Evolutionary conservation across 179 eudicot genomes (phyloP).

Genomic region (Beta corolliflora): DNA sequence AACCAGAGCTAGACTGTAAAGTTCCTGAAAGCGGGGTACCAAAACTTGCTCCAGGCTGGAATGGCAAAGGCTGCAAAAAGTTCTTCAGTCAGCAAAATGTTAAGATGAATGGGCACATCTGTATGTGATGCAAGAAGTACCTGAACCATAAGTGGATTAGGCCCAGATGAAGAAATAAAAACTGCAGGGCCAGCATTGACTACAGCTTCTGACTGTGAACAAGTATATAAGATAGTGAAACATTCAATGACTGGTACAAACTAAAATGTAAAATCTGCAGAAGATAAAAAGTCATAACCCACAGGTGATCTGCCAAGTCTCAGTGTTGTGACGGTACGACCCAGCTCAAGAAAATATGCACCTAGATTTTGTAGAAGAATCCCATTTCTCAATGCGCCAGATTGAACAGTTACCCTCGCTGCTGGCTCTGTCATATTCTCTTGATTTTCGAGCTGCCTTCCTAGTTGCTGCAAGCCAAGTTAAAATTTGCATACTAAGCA

Average conservation of each 20-base stretch:
- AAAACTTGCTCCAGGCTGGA: constrained; percentile 78
- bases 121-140: constrained; percentile 36
- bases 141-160: constrained; percentile 99
- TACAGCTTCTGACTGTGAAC: constrained; percentile 72
- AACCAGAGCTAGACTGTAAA: constrained; percentile 47
- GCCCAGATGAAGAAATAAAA: constrained; percentile 81
- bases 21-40: constrained; percentile 56
- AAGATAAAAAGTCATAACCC: constrained; percentile 31
- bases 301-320: constrained; percentile 88
- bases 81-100: constrained; percentile 25
- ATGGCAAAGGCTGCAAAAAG: constrained; percentile 69
- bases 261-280: constrained; percentile 11
- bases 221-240: constrained; percentile 12
- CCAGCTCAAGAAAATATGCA: constrained; percentile 90
- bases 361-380: constrained; percentile 78
- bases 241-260: neutral
- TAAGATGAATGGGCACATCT: neutral
- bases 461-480: constrained; percentile 63
- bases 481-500: neutral
- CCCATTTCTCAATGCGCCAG: constrained; percentile 71
- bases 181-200: constrained; percentile 95
- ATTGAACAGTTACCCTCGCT: constrained; percentile 55
- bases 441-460: constrained; percentile 61
- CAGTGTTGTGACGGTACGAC: constrained; percentile 86
- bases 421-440: constrained; percentile 56